Evolutionary conservation across 1,284 basidiomycete genomes (phyloP), one percentile per base, ranked within the genome.

Genomic region (Puccinia hordei): DNA sequence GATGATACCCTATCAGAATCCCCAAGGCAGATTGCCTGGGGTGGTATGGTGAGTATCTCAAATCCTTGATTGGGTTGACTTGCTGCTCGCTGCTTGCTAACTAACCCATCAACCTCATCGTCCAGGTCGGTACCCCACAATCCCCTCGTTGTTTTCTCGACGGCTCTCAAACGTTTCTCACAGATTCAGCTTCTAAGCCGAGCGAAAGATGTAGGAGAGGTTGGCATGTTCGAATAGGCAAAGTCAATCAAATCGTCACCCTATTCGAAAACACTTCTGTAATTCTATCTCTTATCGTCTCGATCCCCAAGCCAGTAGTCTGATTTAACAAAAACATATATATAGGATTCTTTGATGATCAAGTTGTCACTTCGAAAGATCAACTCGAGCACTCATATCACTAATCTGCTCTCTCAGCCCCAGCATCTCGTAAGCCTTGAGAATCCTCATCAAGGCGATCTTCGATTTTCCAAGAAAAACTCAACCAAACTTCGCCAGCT

Each of bases 161-260:
- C 49, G 74, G 63, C 41, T 66, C 59, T 49, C 61, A 66, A 66
- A 68, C 63, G 33, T 68, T 66, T 30, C 27, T 77, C 17, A 77
- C 74, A 1, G 46, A 77, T 41, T 77, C 74, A 15, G 17, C 46
- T 35, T 65, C 63, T 24, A 68, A 65, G 51, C 22, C 74, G 24
- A 53, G 17, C 51, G 74, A 77, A 49, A n/a, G 74, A 38, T 77
- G 74, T 38, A 44, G 74, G 15, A 51, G 59, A 49, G 74, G 74
- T 22, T 77, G 74, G 74, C 74, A 77, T 30, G 74, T 77, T 2
- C 38, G 63, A 33, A 65, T 77, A 6, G 74, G 61, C 22, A 77
- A 66, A 41, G 74, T 77, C 9, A 30, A 19, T 5, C 35, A 77
- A 22, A 68, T 77, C 44, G 30, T 77, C 13, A 53, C 19, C 24